A percentile compares a stretch with the other conserved stretches of the same genome.
phyloP scores from a whole-genome alignment of 1,139 yeast genomes.

The Ogataea hybrid region DNA sequence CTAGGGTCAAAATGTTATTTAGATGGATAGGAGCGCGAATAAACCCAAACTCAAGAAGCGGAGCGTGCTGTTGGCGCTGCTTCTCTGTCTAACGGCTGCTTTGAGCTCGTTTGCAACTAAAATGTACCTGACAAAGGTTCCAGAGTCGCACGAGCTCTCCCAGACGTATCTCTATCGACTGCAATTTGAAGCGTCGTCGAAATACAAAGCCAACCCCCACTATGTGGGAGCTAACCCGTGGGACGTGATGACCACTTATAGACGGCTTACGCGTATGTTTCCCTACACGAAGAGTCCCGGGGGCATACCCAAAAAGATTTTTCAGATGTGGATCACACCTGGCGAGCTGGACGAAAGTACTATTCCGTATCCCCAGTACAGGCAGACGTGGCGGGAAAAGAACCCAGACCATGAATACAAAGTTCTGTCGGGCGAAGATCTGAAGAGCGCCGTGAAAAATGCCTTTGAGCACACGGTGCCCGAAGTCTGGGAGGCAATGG shows the following conservation, averaged over 20 bases:
- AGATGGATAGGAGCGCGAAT: too few relatives aligned
- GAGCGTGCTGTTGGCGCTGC: too few relatives aligned
- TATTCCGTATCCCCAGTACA: slow-evolving; percentile 46
- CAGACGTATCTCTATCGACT: slow-evolving; percentile 6
- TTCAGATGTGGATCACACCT: slow-evolving; percentile 89
- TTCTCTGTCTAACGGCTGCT: too few relatives aligned
- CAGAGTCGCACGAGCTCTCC: slow-evolving; percentile 2
- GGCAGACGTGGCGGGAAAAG: slow-evolving; percentile 45
- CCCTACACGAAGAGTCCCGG: slow-evolving; percentile 14
- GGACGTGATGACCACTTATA: slow-evolving; percentile 13
- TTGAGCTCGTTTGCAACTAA: too few relatives aligned
- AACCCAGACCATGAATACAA: slow-evolving; percentile 61
- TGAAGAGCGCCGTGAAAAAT: slow-evolving; percentile 4
- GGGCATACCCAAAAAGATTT: slow-evolving; percentile 38
- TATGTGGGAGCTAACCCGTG: slow-evolving; percentile 17
- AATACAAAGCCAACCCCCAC: slow-evolving; percentile 9
- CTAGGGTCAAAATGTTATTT: too few relatives aligned
- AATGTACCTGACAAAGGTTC: too few relatives aligned
- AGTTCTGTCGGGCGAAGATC: slow-evolving; percentile 51
- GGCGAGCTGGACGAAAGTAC: slow-evolving; percentile 37
- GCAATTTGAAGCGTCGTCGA: slow-evolving; percentile 7
- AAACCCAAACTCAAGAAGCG: too few relatives aligned
- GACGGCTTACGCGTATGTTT: slow-evolving; percentile 12
- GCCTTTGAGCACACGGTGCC: slow-evolving; percentile 35
- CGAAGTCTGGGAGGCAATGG: slow-evolving; percentile 44